Evolutionary conservation across 208 protist species (phyloP).

Genomic region (Angomonas desouzai): DNA sequence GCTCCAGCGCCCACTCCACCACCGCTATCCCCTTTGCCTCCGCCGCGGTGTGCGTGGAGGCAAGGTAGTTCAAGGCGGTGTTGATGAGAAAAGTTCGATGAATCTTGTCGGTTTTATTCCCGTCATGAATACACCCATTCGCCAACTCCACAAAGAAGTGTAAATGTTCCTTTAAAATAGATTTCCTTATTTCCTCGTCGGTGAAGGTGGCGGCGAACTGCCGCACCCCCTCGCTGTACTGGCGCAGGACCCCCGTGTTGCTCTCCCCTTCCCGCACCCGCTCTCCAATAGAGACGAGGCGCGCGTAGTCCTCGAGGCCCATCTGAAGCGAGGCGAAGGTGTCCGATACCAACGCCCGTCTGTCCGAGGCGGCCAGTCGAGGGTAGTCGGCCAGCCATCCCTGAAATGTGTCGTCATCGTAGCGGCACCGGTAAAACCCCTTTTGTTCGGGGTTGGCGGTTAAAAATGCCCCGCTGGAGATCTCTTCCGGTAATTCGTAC

Average conservation of each 20-base stretch:
- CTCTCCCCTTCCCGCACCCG: constrained; percentile 42
- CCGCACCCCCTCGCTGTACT: constrained; percentile 38
- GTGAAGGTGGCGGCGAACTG: constrained; percentile 38
- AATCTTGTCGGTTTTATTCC: constrained; percentile 18
- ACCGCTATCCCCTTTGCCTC: constrained; percentile 20
- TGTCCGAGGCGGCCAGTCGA: constrained; percentile 40
- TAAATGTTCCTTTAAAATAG: constrained; percentile 24
- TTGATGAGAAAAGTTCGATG: constrained; percentile 36
- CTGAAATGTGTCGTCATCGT: constrained; percentile 62
- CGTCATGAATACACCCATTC: neutral
- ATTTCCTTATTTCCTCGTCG: constrained; percentile 23
- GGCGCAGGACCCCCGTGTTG: constrained; percentile 46
- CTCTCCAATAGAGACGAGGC: constrained; percentile 32
- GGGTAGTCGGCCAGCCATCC: constrained; percentile 42
- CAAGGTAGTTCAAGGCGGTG: constrained; percentile 22
- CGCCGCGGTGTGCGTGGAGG: constrained; percentile 12
- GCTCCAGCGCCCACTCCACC: constrained; percentile 56
- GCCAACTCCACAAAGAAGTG: constrained; percentile 25
- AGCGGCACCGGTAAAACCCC: constrained; percentile 85
- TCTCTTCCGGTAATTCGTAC: constrained; percentile 39
- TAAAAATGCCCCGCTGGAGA: constrained; percentile 31
- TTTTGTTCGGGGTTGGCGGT: constrained; percentile 68
- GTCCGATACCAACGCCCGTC: constrained; percentile 65
- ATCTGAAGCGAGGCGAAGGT: constrained; percentile 65
- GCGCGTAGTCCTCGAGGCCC: constrained; percentile 62